Base-by-base conservation (phyloP, 495 filamentous ascomycete species). In the Endocarpon pusillum region DNA sequence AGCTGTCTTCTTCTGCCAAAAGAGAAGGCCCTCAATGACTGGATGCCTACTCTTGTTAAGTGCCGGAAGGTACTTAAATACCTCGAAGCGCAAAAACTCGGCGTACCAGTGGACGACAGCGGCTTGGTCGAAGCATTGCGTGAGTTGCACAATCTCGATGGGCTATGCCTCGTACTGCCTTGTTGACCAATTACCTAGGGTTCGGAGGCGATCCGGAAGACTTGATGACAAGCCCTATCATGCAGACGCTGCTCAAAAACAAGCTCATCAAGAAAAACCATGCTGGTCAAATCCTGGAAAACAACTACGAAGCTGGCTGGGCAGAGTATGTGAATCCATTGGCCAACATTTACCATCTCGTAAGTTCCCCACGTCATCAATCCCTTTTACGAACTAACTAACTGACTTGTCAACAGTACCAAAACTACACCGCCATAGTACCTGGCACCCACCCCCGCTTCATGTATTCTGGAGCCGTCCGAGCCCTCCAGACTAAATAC, bases 1-100 rank as follows among this genome's bases (percentile, higher is more conserved):
- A 37, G 43, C 25, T 70, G 66, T 40, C 40, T 70, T 2, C 48
- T 68, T 10, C 44, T 53, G 35, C 50, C 47, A 4, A 47, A 55
- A 9, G 51, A 58, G 19, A n/a, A 27, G 10, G 21, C 40, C 3
- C 25, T 52, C 4, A 44, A 66, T 4, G 24, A 38, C 19, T 40
- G 59, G 16, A 38, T 67, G 42, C 42, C 45, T 18, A 40, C 41
- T 11, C 40, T 66, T 5, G 51, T 59, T 10, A 25, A 50, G 20
- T 39, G 64, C 27, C 42, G 50, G 36, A 44, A 43, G 2, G 32
- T 58, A 9, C 46, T 35, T 22, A 38, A 54, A 14, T 40, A 56
- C 4, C 33, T 48, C 5, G 37, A 48, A 3, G 38, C 54, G 15
- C 46, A 43, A 4, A 46, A 40, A 48, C 54, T 35, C 41, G 47